Conservation (phyloP, 495 filamentous ascomycete species). For the Trichoderma erinaceum region DNA sequence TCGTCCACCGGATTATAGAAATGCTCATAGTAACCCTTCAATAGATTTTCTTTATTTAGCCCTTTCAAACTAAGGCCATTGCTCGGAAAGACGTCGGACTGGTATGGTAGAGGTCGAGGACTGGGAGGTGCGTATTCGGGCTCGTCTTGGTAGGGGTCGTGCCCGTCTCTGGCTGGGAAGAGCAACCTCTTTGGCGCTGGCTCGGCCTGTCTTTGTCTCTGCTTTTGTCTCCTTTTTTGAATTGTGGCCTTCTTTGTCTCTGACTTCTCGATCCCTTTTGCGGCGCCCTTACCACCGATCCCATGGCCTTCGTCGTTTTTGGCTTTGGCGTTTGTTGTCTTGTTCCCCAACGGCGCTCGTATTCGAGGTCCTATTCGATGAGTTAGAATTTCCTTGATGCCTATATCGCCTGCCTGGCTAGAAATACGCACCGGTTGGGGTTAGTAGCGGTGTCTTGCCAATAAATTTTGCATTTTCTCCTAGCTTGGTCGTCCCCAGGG, state of each 20-base stretch:
- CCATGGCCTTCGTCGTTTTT: constrained; percentile 49
- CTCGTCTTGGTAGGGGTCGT: constrained; percentile 38
- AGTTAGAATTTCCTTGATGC: constrained; percentile 26
- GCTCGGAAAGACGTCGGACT: constrained; percentile 69
- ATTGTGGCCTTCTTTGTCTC: constrained; percentile 32
- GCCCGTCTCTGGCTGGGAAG: constrained; percentile 15
- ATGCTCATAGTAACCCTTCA: constrained; percentile 58
- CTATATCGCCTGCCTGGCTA: too few relatives aligned
- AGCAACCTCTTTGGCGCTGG: constrained; percentile 24
- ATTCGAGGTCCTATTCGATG: constrained; percentile 52
- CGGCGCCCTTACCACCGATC: constrained; percentile 35
- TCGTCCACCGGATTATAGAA: constrained; percentile 61
- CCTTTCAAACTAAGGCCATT: constrained; percentile 43
- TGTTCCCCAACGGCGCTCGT: constrained; percentile 79
- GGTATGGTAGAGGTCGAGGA: constrained; percentile 59
- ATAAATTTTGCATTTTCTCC: constrained; percentile 59
- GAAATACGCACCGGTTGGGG: constrained; percentile 64
- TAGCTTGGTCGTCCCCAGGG: constrained; percentile 44
- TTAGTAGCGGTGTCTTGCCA: constrained; percentile 62
- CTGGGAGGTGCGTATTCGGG: constrained; percentile 45
- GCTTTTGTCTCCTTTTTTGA: constrained; percentile 32
- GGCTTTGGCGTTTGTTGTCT: constrained; percentile 92
- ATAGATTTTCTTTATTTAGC: constrained; percentile 55
- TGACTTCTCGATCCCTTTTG: constrained; percentile 39
- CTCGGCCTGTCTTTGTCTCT: constrained; percentile 27